Evolutionary conservation across 23 red algal species (phyloP).

Genomic region (Agarophyton chilense): DNA sequence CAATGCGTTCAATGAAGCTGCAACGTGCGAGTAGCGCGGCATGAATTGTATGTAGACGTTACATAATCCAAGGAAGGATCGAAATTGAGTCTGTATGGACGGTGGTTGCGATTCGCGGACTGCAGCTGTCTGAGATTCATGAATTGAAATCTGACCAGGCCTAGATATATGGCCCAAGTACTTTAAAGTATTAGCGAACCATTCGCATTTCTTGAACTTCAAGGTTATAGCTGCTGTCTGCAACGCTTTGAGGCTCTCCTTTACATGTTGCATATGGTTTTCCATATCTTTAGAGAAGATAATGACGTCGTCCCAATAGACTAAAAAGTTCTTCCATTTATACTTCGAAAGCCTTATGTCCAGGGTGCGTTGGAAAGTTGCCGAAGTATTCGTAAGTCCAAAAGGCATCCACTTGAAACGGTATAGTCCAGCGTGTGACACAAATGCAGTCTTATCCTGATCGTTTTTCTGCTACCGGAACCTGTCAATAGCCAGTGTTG

Average conservation of each 20-base stretch:
- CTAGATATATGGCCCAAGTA: background rate
- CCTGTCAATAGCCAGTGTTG: too few species aligned
- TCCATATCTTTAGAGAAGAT: background rate
- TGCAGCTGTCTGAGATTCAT: background rate
- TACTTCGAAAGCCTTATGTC: background rate
- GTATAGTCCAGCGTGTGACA: background rate
- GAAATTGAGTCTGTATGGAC: too few species aligned
- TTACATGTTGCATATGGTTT: background rate
- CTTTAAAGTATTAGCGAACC: constrained; percentile 12
- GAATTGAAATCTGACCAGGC: background rate
- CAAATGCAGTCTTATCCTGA: too few species aligned
- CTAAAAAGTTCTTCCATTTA: background rate
- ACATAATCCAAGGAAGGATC: too few species aligned
- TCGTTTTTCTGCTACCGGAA: too few species aligned
- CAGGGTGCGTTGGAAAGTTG: background rate
- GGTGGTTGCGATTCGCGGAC: too few species aligned
- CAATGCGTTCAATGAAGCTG: constrained; percentile 2
- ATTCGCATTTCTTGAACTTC: background rate
- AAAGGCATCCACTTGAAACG: background rate
- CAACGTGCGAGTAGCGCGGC: background rate
- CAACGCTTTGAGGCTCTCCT: background rate
- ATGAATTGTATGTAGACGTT: background rate
- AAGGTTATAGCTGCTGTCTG: background rate
- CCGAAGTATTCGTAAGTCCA: background rate
- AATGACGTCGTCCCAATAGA: background rate